Conservation (phyloP, 805 yeast species). For the Ogataea corticis region DNA sequence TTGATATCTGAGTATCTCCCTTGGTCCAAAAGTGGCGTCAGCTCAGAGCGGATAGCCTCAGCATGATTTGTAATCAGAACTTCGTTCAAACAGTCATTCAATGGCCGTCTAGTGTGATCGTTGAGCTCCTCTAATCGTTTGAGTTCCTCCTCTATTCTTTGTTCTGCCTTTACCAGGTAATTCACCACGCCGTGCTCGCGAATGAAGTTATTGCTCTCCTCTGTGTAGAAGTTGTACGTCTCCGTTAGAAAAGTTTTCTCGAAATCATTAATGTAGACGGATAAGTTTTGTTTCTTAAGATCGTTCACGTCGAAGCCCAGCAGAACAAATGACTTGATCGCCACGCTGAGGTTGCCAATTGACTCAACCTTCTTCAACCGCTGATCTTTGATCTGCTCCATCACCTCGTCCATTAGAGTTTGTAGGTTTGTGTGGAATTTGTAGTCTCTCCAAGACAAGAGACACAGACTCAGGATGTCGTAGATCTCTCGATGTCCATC, state of each 20-base stretch:
- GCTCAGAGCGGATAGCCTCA: conserved; percentile 71
- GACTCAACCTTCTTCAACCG: conserved; percentile 77
- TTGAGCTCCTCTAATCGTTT: conserved; percentile 74
- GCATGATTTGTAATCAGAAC: conserved; percentile 81
- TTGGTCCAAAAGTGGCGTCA: conserved; percentile 71
- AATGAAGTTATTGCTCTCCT: conserved; percentile 68
- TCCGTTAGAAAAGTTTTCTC: conserved; percentile 74
- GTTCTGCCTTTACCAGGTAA: conserved; percentile 84
- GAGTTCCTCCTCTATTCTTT: conserved; percentile 80
- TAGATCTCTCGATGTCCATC: conserved; percentile 89
- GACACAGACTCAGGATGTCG: conserved; percentile 87
- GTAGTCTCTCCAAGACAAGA: conserved; percentile 83
- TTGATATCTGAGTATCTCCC: conserved; percentile 70
- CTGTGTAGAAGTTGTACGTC: conserved; percentile 63
- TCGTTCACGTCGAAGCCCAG: conserved; percentile 91
- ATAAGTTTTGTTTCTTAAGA: conserved; percentile 77
- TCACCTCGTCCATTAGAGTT: conserved; percentile 64
- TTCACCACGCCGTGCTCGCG: conserved; percentile 81
- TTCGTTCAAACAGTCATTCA: conserved; percentile 72
- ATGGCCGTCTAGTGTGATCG: conserved; percentile 79
- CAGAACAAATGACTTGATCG: conserved; percentile 83
- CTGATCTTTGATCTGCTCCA: conserved; percentile 74
- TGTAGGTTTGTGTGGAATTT: conserved; percentile 71
- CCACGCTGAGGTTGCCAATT: conserved; percentile 62
- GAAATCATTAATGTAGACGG: conserved; percentile 77